Conservation (phyloP, 495 filamentous ascomycete species). For the Xylaria curta region DNA sequence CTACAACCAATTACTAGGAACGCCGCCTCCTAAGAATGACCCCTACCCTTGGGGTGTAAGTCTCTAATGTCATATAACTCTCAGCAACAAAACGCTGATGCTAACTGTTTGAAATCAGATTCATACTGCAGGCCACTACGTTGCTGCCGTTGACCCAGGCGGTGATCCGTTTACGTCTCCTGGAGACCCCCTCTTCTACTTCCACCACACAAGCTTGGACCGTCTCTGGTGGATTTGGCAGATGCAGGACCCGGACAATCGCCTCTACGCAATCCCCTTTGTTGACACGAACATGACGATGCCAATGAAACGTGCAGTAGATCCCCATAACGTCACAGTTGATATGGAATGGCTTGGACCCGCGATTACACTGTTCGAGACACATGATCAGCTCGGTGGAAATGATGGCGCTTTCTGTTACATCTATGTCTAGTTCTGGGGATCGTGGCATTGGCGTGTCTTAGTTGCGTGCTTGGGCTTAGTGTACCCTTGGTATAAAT, state of each 20-base stretch:
- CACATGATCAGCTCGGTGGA: constrained; percentile 46
- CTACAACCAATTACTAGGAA: constrained; percentile 57
- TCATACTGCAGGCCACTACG: constrained; percentile 67
- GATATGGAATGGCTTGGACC: constrained; percentile 46
- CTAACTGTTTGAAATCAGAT: constrained; percentile 42
- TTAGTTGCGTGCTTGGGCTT: not conserved
- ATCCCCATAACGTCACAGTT: constrained; percentile 37
- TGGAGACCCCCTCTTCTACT: constrained; percentile 62
- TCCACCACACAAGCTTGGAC: constrained; percentile 64
- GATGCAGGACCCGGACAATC: constrained; percentile 44
- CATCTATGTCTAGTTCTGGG: constrained; percentile 40
- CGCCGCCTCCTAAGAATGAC: constrained; percentile 44
- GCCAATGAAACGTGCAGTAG: constrained; percentile 31
- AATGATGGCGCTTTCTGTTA: constrained; percentile 46
- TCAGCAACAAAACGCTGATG: constrained; percentile 33
- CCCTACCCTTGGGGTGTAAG: constrained; percentile 48
- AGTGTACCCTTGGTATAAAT: not conserved
- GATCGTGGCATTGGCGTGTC: not conserved
- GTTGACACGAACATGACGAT: constrained; percentile 33
- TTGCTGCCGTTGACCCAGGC: constrained; percentile 65
- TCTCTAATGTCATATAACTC: not conserved
- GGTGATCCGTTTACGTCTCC: constrained; percentile 59
- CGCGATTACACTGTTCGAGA: constrained; percentile 40
- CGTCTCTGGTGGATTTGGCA: constrained; percentile 67
- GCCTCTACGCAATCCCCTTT: constrained; percentile 36